Base-by-base conservation (phyloP, 1,284 basidiomycete species). In the Tilletia caries region DNA sequence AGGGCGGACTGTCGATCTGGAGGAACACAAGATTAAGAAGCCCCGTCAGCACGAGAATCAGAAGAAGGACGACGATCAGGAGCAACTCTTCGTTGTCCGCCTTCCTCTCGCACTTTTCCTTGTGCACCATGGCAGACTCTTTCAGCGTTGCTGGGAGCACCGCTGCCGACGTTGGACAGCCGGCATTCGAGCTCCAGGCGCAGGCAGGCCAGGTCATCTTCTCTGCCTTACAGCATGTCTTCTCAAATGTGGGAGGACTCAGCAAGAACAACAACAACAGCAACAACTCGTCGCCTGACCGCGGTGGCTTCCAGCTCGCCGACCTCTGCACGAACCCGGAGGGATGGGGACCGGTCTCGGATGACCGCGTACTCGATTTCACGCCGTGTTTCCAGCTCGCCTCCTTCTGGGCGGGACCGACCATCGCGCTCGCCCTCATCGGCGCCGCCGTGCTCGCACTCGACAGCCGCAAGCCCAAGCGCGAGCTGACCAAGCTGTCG, bases 331-430 rank as follows among this genome's bases (percentile, higher is more conserved):
- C 67, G 6, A 58, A 68, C 33, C 50, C 66, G 29, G 83, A 82
- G 70, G 81, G 91, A 67, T 92, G 91, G 88, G 85, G 84, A 0
- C 85, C 87, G 18, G 84, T 89, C 52, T 93, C 91, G 8, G 82
- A 76, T 6, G 73, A 84, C 0, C 87, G 91, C 68, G 85, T 88
- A 32, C 91, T 93, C 78, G 93, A 96, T 84, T 80, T 91, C 15
- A 91, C 92, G 0, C 87, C 89, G 6, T 97, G 94, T 83, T 92
- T 92, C 76, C 91, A 95, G 79, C 89, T 91, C 73, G 89, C 72
- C 10, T 72, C 70, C 27, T 72, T 82, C 29, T 76, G 76, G 75
- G 43, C 70, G 15, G 70, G 69, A 3, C 80, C 81, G 1, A 70
- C 71, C 66, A 58, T 81, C 41, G 69, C 77, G 13, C 73, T 83